phyloP scores from a whole-genome alignment of 345 rosid genomes.

The Eutrema heterophyllum region DNA sequence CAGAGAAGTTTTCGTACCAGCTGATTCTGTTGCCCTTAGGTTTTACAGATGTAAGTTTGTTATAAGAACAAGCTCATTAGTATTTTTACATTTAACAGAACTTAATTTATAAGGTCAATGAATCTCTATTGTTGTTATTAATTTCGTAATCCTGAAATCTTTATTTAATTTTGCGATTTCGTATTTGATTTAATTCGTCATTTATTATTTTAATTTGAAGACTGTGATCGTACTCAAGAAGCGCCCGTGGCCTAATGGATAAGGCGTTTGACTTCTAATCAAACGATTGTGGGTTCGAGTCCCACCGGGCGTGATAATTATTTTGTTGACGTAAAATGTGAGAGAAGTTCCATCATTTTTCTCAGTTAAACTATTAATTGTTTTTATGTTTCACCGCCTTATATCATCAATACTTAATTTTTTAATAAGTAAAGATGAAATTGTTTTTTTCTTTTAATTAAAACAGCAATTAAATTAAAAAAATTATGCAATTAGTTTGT shows the following conservation, averaged over 20 bases:
- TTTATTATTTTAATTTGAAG: not conserved
- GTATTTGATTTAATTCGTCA: too few species aligned
- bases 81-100: not conserved
- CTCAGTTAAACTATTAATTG: too few species aligned
- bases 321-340: not conserved
- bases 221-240: not conserved
- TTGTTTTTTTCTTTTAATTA: too few species aligned
- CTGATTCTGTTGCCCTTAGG: constrained; percentile 10
- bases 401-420: too few species aligned
- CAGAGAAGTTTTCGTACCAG: constrained; percentile 27
- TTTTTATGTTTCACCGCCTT: too few species aligned
- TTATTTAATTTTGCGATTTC: too few species aligned
- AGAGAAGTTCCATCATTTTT: too few species aligned
- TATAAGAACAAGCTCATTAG: constrained; percentile 10
- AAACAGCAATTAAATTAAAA: too few species aligned
- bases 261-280: constrained; percentile 83
- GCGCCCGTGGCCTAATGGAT: constrained; percentile 75
- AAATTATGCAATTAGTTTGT: too few species aligned
- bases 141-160: not conserved
- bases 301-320: constrained; percentile 51
- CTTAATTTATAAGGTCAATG: not conserved
- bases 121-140: too few species aligned
- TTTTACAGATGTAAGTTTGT: constrained; percentile 8
- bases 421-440: too few species aligned
- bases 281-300: constrained; percentile 86